phyloP scores from a whole-genome alignment of 495 filamentous ascomycete genomes.

The Penicillium malachiteum region DNA sequence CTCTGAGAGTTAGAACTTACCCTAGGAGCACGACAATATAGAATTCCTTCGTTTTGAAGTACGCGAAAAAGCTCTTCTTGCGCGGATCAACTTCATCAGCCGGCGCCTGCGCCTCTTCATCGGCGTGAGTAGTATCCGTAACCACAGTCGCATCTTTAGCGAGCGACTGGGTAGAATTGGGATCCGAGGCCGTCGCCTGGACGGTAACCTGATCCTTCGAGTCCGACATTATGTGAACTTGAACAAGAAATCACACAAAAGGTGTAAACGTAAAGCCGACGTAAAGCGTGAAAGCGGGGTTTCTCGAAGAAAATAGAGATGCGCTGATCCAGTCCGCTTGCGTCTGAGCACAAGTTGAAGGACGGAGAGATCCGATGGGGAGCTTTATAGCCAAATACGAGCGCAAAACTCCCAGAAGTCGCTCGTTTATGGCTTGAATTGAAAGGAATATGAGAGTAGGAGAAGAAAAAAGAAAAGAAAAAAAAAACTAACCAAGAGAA shows the following conservation, averaged over 20 bases:
- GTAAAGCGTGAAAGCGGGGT: conserved; percentile 1
- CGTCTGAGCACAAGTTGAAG: background rate
- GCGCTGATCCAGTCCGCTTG: conserved; percentile 1
- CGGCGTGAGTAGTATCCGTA: conserved; percentile 11
- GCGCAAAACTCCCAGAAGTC: conserved; percentile 62
- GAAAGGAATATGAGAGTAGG: background rate
- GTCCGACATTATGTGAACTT: conserved; percentile 21
- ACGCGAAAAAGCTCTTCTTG: conserved; percentile 69
- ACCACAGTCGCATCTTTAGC: conserved; percentile 26
- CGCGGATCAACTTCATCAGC: conserved; percentile 37
- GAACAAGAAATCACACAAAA: background rate
- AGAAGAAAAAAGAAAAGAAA: conserved; percentile 10
- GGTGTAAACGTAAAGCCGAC: background rate
- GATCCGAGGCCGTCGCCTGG: conserved; percentile 20
- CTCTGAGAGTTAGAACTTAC: conserved; percentile 34
- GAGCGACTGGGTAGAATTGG: conserved; percentile 15
- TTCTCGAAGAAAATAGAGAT: conserved; percentile 3
- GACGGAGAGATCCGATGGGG: conserved; percentile 16
- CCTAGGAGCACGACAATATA: conserved; percentile 79
- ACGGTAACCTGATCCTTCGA: conserved; percentile 28
- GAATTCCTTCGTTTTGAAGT: conserved; percentile 81
- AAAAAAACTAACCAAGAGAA: conserved; percentile 3
- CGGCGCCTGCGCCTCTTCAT: conserved; percentile 18
- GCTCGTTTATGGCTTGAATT: conserved; percentile 37
- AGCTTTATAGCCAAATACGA: conserved; percentile 49